Percentiles rank a stretch among this genome's conserved stretches.
phyloP scores from a whole-genome alignment of 2,329 filamentous ascomycete species.

The Paraconiothyrium sp. region DNA sequence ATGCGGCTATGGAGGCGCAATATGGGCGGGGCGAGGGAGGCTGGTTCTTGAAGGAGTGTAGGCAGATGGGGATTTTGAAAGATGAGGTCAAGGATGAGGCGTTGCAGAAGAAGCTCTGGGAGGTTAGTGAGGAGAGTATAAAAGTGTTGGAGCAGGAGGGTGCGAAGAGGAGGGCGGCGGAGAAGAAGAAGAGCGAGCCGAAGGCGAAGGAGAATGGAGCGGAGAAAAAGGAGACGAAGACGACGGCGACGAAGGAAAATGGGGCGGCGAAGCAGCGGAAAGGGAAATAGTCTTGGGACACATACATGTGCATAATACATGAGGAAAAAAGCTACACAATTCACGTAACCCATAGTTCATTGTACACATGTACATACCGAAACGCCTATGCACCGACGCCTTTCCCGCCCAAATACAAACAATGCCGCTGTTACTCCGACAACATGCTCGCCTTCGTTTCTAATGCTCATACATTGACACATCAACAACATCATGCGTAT shows the following conservation, averaged over 20 bases:
- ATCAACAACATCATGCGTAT: constrained; percentile 4
- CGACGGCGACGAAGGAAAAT: constrained; percentile 30
- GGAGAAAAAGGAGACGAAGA: constrained; percentile 43
- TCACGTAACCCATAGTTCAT: not conserved
- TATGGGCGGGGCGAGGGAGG: constrained; percentile 73
- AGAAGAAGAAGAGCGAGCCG: constrained; percentile 60
- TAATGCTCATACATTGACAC: constrained; percentile 11
- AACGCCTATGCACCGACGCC: constrained; percentile 17
- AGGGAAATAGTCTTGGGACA: constrained; percentile 19
- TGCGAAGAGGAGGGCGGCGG: constrained; percentile 68
- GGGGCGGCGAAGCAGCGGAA: constrained; percentile 38
- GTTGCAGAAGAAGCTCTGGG: constrained; percentile 86
- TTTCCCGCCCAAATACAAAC: constrained; percentile 6
- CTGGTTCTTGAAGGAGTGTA: constrained; percentile 88
- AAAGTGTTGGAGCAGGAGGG: constrained; percentile 82
- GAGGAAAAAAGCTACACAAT: not conserved
- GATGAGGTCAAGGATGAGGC: constrained; percentile 80
- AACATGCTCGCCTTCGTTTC: constrained; percentile 14
- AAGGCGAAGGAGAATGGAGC: constrained; percentile 4
- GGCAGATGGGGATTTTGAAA: constrained; percentile 75
- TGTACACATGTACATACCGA: not conserved
- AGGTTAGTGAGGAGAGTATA: constrained; percentile 82
- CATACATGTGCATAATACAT: not conserved
- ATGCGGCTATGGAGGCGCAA: constrained; percentile 82
- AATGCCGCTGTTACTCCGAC: constrained; percentile 12